Base-by-base conservation (phyloP, 2,329 filamentous ascomycete species). In the Penicillium sclerotigenum region DNA sequence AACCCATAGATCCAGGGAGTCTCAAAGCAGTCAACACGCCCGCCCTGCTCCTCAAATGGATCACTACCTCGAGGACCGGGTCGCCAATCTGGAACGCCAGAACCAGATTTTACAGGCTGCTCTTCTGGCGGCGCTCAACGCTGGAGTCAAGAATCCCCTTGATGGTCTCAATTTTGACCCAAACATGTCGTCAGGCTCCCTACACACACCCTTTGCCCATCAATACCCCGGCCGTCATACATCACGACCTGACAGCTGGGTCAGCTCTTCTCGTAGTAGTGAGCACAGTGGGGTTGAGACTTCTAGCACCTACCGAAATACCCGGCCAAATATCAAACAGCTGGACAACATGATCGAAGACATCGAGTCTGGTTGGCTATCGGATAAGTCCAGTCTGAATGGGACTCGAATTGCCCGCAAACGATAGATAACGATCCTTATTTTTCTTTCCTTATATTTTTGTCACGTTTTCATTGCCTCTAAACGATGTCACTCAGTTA, bases 71-170 rank as follows among this genome's bases (percentile, higher is more conserved):
- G 73, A 76, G 56, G 68, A 69, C 16, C 73, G 73, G 16, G 67
- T 77, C 34, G 67, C 70, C 9, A 68, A 71, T 22, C 69, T 77
- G 8, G 74, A 77, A 54, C 73, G 71, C 14, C 75, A 77, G 48
- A 77, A 77, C 60, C 71, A 72, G 52, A 68, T 76, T 49, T 71
- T 77, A 11, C 74, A 75, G 34, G 74, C 75, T 6, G 75, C 75
- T 33, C 68, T 77, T 10, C 59, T 75, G 31, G 73, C 74, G 1
- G 73, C 74, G 6, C 60, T 77, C 28, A 72, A 76, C 49, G 70
- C 70, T 6, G 72, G 72, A 7, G 67, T 66, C 29, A 73, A 71
- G 40, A 67, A 65, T 18, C 67, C 68, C 37, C 52, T 68, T 3
- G 66, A 70, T 9, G 60, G 63, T 37, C 48, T 72, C 20, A 60